These are phyloP conservation scores for Cladosporium sp. DNA, from an alignment of 2,329 filamentous ascomycete species.

Conservation along the genomic window DNA sequence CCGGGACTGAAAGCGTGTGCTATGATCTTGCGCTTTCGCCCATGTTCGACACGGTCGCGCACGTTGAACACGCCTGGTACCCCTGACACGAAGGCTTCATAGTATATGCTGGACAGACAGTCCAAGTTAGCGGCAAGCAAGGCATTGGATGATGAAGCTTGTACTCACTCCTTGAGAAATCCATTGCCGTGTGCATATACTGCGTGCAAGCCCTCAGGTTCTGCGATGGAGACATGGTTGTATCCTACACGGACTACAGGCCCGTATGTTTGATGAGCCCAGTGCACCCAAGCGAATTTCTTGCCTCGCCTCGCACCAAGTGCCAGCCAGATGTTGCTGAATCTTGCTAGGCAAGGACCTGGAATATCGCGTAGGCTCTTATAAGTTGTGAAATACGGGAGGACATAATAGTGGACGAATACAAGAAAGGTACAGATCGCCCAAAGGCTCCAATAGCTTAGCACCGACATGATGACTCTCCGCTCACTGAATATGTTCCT, in stretches of 20 bases:
- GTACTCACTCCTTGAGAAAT: conserved; percentile 34
- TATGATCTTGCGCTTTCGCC: conserved; percentile 39
- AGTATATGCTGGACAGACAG: conserved; percentile 26
- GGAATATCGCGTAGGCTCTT: conserved; percentile 25
- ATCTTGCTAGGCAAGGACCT: conserved; percentile 26
- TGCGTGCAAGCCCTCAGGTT: conserved; percentile 26
- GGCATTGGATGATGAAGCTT: neutral
- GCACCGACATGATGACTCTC: neutral
- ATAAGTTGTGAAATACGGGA: conserved; percentile 28
- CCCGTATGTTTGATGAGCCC: conserved; percentile 18
- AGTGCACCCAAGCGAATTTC: conserved; percentile 28
- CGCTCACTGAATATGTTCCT: neutral
- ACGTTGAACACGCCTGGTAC: conserved; percentile 39
- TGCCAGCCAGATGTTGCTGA: conserved; percentile 29
- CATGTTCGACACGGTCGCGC: conserved; percentile 37
- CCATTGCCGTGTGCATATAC: conserved; percentile 38
- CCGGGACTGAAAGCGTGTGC: conserved; percentile 38
- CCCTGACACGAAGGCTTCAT: conserved; percentile 38
- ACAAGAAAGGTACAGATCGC: neutral
- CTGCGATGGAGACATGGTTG: conserved; percentile 27
- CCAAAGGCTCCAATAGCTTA: neutral
- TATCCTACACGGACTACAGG: conserved; percentile 5
- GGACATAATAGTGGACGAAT: conserved; percentile 23
- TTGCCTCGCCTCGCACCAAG: conserved; percentile 24
- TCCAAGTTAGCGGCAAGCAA: neutral